These are phyloP conservation scores for Pseudogymnoascus sp. DNA, from an alignment of 2,329 filamentous ascomycete genomes.

Conservation along the genomic window DNA sequence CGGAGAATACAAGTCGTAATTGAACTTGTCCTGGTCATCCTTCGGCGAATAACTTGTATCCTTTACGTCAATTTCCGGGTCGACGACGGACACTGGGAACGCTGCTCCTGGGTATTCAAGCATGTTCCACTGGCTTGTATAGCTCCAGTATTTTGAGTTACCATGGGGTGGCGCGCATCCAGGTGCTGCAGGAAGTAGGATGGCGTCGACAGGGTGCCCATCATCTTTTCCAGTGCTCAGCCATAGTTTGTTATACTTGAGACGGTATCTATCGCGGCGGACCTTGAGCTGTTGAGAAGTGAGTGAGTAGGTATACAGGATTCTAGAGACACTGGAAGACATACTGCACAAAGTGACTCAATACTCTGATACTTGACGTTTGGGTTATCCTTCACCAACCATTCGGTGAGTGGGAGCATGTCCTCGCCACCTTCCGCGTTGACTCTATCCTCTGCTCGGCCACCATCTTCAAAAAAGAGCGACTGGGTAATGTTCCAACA, in stretches of 20 bases:
- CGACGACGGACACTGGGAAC: slow-evolving; percentile 43
- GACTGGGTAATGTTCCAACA: slow-evolving; percentile 39
- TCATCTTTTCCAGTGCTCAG: slow-evolving; percentile 14
- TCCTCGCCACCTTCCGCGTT: slow-evolving; percentile 15
- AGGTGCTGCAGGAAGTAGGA: slow-evolving; percentile 51
- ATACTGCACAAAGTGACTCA: slow-evolving; percentile 11
- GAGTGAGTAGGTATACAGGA: background rate
- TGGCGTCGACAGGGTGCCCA: slow-evolving; percentile 16
- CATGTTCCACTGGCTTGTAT: slow-evolving; percentile 58
- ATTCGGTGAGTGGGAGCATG: slow-evolving; percentile 14
- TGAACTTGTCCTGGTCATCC: slow-evolving; percentile 21
- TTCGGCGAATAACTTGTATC: slow-evolving; percentile 21
- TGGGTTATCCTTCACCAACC: slow-evolving; percentile 11
- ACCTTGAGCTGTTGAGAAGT: slow-evolving; percentile 14
- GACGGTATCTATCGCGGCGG: slow-evolving; percentile 15
- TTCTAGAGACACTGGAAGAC: background rate
- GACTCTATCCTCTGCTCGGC: slow-evolving; percentile 9
- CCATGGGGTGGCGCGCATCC: slow-evolving; percentile 41
- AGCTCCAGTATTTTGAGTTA: slow-evolving; percentile 51
- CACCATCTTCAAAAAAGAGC: slow-evolving; percentile 14
- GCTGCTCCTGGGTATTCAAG: slow-evolving; percentile 55
- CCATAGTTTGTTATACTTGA: slow-evolving; percentile 15
- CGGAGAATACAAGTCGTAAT: slow-evolving; percentile 22
- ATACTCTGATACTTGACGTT: slow-evolving; percentile 12
- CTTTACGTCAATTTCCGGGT: slow-evolving; percentile 17